Evolutionary conservation across 2,329 filamentous ascomycete genomes (phyloP).

Genomic region (Zarea fungicola): DNA sequence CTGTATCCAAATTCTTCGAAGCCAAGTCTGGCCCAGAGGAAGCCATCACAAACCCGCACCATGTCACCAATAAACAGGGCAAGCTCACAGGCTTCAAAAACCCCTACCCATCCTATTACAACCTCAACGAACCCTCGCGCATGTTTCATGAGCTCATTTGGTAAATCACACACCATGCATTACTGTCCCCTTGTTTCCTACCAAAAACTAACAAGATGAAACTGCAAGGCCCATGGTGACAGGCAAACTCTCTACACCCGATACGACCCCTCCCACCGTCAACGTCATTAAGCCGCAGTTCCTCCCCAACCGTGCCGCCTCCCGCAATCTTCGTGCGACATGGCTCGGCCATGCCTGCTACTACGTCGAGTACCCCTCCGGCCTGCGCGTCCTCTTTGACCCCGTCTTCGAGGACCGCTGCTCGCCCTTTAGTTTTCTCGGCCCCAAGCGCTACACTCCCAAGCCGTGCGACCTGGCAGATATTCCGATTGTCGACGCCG

Average conservation of each 20-base stretch:
- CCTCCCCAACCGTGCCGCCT: conserved; percentile 52
- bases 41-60: conserved; percentile 42
- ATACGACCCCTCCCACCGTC: conserved; percentile 62
- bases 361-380: conserved; percentile 82
- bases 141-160: conserved; percentile 7
- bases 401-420: conserved; percentile 89
- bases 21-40: conserved; percentile 32
- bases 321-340: conserved; percentile 66
- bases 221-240: conserved; percentile 33
- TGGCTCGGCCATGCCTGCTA: conserved; percentile 96
- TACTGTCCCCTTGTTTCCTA: neutral
- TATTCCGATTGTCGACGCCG: conserved; percentile 69
- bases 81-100: conserved; percentile 43
- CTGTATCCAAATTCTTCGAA: conserved; percentile 6
- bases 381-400: conserved; percentile 85
- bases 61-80: conserved; percentile 37
- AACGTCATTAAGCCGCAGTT: conserved; percentile 63
- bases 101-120: conserved; percentile 42
- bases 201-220: neutral
- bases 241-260: conserved; percentile 42
- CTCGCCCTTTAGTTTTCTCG: conserved; percentile 64
- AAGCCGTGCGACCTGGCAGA: conserved; percentile 72
- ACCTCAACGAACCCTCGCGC: conserved; percentile 16
- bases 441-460: conserved; percentile 73
- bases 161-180: neutral